Evolutionary conservation across 176 grass and related monocot species (phyloP), one percentile per base, ranked within the genome.

Genomic region (Oryza glaberrima): DNA sequence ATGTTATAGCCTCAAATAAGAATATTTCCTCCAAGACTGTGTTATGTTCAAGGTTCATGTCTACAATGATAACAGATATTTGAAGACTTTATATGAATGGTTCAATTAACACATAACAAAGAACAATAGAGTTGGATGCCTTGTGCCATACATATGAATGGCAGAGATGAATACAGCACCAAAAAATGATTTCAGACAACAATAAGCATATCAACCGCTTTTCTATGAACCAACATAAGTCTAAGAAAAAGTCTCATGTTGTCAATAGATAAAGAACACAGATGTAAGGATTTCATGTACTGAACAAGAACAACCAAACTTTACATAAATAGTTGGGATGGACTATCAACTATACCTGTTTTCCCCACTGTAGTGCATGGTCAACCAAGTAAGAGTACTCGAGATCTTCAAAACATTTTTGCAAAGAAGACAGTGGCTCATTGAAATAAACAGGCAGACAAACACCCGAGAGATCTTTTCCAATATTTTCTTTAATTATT

Each of bases 371-470:
- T 67, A 90, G 73, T 74, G 95, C 95, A 41, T 80, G 58, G 86
- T 98, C 95, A 67, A 98, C 91, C 87, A 98, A 92, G 80, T 88
- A 87, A 16, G 95, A 93, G 88, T 98, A 92, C 67, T 98, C 93
- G n/a, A 98, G 86, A 90, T 98, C 95, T 87, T 98, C 95, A 71
- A 95, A 98, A 80, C 95, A 98, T 90, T 98, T 98, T 85, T 98
- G 95, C 70, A 98, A 85, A 77, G 93, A 95, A 78, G 93, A 95
- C 63, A 98, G 80, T 80, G 95, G 95, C 73, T 98, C 95, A 16
- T 98, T 98, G 83, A 98, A 98, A 84, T 98, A 95, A 93, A 98
- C 95, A 72, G 95, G 95, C 72, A 98, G 87, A 46, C 95, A 98
- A 54, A 98, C 95, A 82, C 95, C 93, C 1, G 95, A 95, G 61